A percentile compares a stretch with the other conserved stretches of the same genome.
Conservation (phyloP, 306 rosid species). For the Ormosia emarginata region DNA sequence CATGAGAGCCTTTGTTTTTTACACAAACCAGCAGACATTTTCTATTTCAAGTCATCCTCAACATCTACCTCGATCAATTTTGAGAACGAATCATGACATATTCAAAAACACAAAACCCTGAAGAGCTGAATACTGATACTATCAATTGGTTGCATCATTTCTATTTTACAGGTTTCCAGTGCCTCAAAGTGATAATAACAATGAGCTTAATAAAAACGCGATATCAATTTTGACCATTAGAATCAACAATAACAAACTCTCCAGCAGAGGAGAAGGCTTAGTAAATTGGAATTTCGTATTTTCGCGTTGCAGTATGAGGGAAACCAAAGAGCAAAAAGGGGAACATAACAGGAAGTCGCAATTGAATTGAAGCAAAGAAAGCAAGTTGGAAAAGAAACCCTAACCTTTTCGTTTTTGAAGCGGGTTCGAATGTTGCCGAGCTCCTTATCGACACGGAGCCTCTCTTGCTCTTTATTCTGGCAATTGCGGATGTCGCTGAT, state of each 20-base stretch:
- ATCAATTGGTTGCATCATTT: neutral
- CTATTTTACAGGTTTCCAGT: slow-evolving; percentile 3
- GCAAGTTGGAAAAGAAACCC: slow-evolving; percentile 26
- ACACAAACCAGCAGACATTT: neutral
- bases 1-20: neutral
- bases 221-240: neutral
- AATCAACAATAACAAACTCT: neutral
- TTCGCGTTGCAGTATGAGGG: no score
- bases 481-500: slow-evolving; percentile 97
- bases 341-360: neutral
- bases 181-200: neutral
- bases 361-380: neutral
- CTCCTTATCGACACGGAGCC: slow-evolving; percentile 97
- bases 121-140: neutral
- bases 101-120: neutral
- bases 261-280: no score
- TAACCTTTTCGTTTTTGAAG: slow-evolving; percentile 98
- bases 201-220: neutral
- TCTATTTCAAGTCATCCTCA: neutral
- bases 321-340: no score
- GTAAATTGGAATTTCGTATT: no score
- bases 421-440: slow-evolving; percentile 97
- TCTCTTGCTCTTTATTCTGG: slow-evolving; percentile 94
- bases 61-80: neutral
- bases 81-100: neutral